Conservation (phyloP, 2,329 filamentous ascomycete species). For the Neopestalotiopsis rosae region DNA sequence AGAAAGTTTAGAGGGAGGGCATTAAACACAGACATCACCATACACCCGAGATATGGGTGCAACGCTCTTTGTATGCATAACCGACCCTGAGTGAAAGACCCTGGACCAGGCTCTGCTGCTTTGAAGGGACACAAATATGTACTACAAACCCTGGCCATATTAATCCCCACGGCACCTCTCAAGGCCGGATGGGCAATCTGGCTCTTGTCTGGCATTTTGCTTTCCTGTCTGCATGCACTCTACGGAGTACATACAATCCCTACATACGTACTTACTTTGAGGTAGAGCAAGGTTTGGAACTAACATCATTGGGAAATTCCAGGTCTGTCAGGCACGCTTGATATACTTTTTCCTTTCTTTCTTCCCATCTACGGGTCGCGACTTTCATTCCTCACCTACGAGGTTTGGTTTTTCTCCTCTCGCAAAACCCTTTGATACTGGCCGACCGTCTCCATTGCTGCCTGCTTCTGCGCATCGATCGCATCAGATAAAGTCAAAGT, state of each 20-base stretch:
- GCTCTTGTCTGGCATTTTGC: slow-evolving; percentile 1
- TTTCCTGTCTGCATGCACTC: slow-evolving; percentile 1
- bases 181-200: not conserved
- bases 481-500: not conserved
- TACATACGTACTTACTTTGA: not conserved
- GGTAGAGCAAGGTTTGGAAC: not conserved
- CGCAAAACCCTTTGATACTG: too few species aligned
- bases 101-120: not conserved
- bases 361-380: not conserved
- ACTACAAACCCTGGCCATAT: not conserved
- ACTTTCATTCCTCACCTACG: not conserved
- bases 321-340: not conserved
- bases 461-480: not conserved
- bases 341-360: not conserved
- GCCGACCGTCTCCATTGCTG: not conserved
- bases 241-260: not conserved
- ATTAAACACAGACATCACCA: not conserved
- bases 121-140: not conserved
- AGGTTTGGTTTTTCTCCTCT: not conserved
- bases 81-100: not conserved
- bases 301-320: slow-evolving; percentile 1
- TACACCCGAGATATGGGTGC: not conserved
- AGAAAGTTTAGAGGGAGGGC: slow-evolving; percentile 2
- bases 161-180: not conserved
- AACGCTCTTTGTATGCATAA: not conserved